Conservation (phyloP, 1,139 yeast species). For the Diutina catenulata region DNA sequence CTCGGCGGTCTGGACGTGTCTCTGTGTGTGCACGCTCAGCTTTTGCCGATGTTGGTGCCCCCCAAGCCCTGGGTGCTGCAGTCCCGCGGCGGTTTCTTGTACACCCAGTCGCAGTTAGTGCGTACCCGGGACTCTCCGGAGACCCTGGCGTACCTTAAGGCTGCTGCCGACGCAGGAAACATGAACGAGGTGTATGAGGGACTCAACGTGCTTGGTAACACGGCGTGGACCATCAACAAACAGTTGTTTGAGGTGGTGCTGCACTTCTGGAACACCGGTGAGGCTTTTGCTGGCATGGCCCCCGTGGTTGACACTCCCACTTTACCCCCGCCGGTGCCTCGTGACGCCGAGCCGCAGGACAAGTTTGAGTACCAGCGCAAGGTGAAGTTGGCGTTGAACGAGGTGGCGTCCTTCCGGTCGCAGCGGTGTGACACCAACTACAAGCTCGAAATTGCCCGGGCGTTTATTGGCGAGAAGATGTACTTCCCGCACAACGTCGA, state of each 20-base stretch:
- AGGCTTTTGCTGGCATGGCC: slow-evolving; percentile 74
- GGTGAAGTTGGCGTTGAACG: slow-evolving; percentile 46
- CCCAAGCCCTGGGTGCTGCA: slow-evolving; percentile 82
- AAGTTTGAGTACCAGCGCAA: slow-evolving; percentile 56
- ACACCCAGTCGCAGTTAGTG: slow-evolving; percentile 49
- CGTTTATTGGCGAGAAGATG: slow-evolving; percentile 77
- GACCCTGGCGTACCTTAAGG: slow-evolving; percentile 75
- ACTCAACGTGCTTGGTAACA: slow-evolving; percentile 73
- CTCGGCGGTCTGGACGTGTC: slow-evolving; percentile 57
- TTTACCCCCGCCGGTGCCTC: slow-evolving; percentile 56
- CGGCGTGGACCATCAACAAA: slow-evolving; percentile 89
- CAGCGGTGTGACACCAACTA: slow-evolving; percentile 91
- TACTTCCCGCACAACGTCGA: slow-evolving; percentile 92
- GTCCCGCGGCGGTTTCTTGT: slow-evolving; percentile 76
- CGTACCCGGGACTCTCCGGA: slow-evolving; percentile 84
- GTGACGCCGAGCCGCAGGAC: slow-evolving; percentile 59
- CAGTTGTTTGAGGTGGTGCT: slow-evolving; percentile 58
- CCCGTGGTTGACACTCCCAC: slow-evolving; percentile 38
- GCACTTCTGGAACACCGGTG: slow-evolving; percentile 79
- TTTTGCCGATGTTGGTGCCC: slow-evolving; percentile 82
- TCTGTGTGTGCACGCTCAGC: slow-evolving; percentile 74
- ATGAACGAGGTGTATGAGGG: slow-evolving; percentile 66
- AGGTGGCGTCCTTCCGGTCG: slow-evolving; percentile 60
- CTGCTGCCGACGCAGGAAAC: slow-evolving; percentile 64
- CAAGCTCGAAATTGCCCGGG: slow-evolving; percentile 90